Evolutionary conservation across 2,329 filamentous ascomycete species (phyloP).

Genomic region (Colletotrichum chrysophilum): DNA sequence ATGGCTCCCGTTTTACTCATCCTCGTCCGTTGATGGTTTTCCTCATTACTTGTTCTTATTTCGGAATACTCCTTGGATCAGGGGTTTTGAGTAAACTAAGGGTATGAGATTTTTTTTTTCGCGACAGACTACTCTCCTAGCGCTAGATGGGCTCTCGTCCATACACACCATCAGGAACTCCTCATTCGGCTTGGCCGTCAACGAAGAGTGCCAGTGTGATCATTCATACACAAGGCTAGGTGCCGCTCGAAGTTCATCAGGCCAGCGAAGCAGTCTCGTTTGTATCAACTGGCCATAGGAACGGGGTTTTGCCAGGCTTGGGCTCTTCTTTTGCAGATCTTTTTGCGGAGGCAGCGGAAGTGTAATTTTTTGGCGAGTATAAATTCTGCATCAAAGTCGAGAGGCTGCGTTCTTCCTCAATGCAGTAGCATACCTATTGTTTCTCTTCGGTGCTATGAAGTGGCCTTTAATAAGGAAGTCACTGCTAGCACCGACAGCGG

Average conservation of each 20-base stretch:
- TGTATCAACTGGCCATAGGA: fast-evolving
- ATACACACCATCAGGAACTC: not conserved
- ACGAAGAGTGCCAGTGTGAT: not conserved
- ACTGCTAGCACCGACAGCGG: not conserved
- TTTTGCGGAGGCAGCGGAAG: not conserved
- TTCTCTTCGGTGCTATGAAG: not conserved
- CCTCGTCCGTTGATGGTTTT: not conserved
- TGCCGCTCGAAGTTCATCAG: not conserved
- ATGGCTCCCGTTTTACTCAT: not conserved
- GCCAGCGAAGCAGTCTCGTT: not conserved
- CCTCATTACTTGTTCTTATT: not conserved
- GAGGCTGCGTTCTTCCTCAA: not conserved
- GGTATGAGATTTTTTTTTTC: fast-evolving
- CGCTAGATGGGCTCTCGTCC: not conserved
- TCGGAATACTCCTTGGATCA: not conserved
- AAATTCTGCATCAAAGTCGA: not conserved
- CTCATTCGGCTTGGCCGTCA: not conserved
- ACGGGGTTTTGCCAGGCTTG: not conserved
- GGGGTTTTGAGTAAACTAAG: not conserved
- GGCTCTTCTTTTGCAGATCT: not conserved
- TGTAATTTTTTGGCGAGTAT: not conserved
- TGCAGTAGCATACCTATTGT: not conserved
- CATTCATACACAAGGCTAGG: fast-evolving
- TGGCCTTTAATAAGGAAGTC: not conserved
- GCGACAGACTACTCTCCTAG: not conserved